Evolutionary conservation across 78 protist species (phyloP), one percentile per base, ranked within the genome.

Genomic region (Cavenderia fasciculata): DNA sequence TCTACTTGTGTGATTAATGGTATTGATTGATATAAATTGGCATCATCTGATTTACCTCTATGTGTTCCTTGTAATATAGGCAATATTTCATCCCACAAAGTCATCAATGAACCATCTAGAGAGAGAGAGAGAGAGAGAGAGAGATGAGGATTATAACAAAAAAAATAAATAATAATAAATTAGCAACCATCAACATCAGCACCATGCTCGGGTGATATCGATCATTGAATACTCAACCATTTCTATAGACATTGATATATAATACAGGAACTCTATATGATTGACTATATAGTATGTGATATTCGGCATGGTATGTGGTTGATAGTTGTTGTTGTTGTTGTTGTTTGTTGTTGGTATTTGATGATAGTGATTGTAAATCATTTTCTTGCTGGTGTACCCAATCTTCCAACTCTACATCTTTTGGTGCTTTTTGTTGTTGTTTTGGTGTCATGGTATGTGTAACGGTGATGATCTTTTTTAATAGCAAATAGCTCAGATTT

Each of bases 31-130:
- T 21, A 10, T 10, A 36, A n/a, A 69, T 69, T 40, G 16, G 18
- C 11, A 27, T 69, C 23, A 56, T 10, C 14, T 7, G 19, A 12
- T 4, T 14, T 19, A 59, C 11, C 14, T 43, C 6, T 46, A 34
- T 51, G 21, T 77, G 62, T 75, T 14, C 65, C 89, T 68, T 82
- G 89, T 18, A 77, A 66, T 27, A 82, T 68, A 12, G 89, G 77
- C 11, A 33, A 14, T 8, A 44, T 78, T 12, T 56, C 21, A 56
- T 56, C 8, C 11, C 62, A n/a, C 11, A 6, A n/a, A 10, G 3
- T 36, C n/a, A n/a, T n/a, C n/a, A n/a, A n/a, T n/a, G n/a, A n/a
- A n/a, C n/a, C n/a, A n/a, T n/a, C n/a, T n/a, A n/a, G n/a, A n/a
- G n/a, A n/a, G n/a, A n/a, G n/a, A n/a, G n/a, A n/a, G n/a, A n/a